Evolutionary conservation across 2,329 filamentous ascomycete species (phyloP).

Genomic region (Stachybotrys elegans): DNA sequence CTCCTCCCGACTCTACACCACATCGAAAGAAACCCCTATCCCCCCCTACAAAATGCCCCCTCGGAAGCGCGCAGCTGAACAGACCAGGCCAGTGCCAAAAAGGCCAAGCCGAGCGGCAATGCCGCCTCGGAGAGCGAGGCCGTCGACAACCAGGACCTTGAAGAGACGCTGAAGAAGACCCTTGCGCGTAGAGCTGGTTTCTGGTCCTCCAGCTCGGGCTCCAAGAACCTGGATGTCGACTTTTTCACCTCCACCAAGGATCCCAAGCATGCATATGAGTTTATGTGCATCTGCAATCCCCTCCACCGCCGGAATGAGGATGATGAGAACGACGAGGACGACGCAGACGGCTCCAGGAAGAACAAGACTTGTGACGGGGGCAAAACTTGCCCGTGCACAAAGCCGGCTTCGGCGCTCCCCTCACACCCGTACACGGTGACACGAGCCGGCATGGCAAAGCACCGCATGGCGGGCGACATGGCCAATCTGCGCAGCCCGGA

Average conservation of each 20-base stretch:
- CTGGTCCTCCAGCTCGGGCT: constrained; percentile 27
- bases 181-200: constrained; percentile 15
- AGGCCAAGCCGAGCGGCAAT: constrained; percentile 10
- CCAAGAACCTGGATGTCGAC: constrained; percentile 24
- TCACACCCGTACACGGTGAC: constrained; percentile 26
- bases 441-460: constrained; percentile 21
- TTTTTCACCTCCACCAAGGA: constrained; percentile 20
- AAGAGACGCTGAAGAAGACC: background rate
- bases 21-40: no score
- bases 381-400: constrained; percentile 25
- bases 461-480: constrained; percentile 11
- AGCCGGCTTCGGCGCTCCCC: constrained; percentile 21
- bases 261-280: constrained; percentile 20
- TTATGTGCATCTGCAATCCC: constrained; percentile 20
- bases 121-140: background rate
- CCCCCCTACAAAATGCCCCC: no score
- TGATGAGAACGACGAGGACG: constrained; percentile 9
- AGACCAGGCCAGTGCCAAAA: no score
- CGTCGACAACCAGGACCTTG: background rate
- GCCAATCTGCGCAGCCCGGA: constrained; percentile 22
- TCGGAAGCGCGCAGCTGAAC: no score
- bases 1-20: no score
- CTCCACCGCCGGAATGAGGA: constrained; percentile 8
- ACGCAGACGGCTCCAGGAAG: background rate
- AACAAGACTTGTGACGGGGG: constrained; percentile 14